Evolutionary conservation across 2,329 filamentous ascomycete species (phyloP).

Genomic region (Trichophyton rubrum): DNA sequence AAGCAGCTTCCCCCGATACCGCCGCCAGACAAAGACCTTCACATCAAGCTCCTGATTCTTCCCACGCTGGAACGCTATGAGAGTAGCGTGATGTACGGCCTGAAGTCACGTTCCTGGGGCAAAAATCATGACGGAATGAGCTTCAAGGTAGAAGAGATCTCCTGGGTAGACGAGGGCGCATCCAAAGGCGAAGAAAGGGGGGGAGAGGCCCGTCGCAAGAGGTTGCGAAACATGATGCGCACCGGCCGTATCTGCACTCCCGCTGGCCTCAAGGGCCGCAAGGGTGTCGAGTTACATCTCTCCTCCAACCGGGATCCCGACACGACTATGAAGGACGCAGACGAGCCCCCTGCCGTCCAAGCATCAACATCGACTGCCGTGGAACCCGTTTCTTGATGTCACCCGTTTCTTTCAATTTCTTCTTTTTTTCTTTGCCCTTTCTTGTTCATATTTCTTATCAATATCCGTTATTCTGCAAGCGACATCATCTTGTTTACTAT

Average conservation of each 20-base stretch:
- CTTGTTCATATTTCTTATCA: not conserved
- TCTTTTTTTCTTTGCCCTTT: not conserved
- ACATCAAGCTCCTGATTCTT: slow-evolving; percentile 75
- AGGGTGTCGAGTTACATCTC: slow-evolving; percentile 7
- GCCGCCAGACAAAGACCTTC: slow-evolving; percentile 59
- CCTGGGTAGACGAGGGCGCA: slow-evolving; percentile 68
- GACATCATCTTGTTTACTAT: not conserved
- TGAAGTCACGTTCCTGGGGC: slow-evolving; percentile 70
- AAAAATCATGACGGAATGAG: slow-evolving; percentile 74
- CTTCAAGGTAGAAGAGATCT: slow-evolving; percentile 67
- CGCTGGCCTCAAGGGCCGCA: slow-evolving; percentile 13
- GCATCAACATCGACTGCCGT: not conserved
- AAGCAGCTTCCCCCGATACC: slow-evolving; percentile 34
- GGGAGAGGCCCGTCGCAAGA: slow-evolving; percentile 37
- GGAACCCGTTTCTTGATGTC: not conserved
- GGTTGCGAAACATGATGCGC: slow-evolving; percentile 35
- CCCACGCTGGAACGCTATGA: slow-evolving; percentile 67
- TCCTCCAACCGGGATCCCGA: not conserved
- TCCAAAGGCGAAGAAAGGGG: slow-evolving; percentile 35
- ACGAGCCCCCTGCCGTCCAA: not conserved
- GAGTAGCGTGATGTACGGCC: slow-evolving; percentile 62
- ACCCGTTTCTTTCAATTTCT: not conserved
- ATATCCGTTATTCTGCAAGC: not conserved
- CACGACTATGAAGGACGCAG: not conserved
- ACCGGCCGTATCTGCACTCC: slow-evolving; percentile 33